A percentile compares a stretch with the other conserved stretches of the same genome.
Evolutionary conservation across 139 green algal genomes (phyloP).

Genomic region (Trebouxia sp.): DNA sequence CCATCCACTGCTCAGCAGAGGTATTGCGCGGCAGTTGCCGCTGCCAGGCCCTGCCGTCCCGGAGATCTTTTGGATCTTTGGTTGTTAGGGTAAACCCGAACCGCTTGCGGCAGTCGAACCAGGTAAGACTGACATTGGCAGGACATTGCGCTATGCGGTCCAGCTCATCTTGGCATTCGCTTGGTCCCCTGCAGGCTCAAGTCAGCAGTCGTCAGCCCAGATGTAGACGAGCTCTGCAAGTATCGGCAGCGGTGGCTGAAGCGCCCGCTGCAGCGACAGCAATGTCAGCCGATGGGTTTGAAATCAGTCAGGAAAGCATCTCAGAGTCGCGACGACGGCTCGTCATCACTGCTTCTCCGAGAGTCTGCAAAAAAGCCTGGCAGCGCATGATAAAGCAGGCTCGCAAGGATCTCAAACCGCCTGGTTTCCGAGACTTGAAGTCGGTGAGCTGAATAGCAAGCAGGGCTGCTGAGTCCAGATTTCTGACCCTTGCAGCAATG

Average conservation of each 20-base stretch:
- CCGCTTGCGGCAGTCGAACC: too few species aligned
- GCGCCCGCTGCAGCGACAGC: background rate
- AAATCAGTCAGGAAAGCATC: slow-evolving; percentile 38
- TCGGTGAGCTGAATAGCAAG: background rate
- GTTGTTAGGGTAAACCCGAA: too few species aligned
- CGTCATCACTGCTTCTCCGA: slow-evolving; percentile 34
- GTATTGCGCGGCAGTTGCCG: too few species aligned
- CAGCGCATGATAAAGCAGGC: slow-evolving; percentile 25
- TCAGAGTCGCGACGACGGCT: slow-evolving; percentile 22
- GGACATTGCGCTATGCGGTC: too few species aligned
- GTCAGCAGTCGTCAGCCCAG: too few species aligned
- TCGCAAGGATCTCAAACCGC: slow-evolving; percentile 9
- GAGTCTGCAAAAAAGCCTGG: slow-evolving; percentile 23
- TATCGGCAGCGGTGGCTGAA: background rate
- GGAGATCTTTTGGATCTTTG: too few species aligned
- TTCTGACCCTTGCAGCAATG: too few species aligned
- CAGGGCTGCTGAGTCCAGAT: background rate
- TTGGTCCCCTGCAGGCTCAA: too few species aligned
- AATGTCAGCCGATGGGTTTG: background rate
- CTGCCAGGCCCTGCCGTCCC: too few species aligned
- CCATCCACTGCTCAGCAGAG: too few species aligned
- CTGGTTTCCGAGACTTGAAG: slow-evolving; percentile 43
- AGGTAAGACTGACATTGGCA: too few species aligned
- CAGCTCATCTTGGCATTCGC: too few species aligned
- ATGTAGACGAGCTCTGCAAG: background rate